These are phyloP conservation scores for Ephemerocybe angulata DNA, from an alignment of 768 basidiomycete genomes.

Conservation along the genomic window DNA sequence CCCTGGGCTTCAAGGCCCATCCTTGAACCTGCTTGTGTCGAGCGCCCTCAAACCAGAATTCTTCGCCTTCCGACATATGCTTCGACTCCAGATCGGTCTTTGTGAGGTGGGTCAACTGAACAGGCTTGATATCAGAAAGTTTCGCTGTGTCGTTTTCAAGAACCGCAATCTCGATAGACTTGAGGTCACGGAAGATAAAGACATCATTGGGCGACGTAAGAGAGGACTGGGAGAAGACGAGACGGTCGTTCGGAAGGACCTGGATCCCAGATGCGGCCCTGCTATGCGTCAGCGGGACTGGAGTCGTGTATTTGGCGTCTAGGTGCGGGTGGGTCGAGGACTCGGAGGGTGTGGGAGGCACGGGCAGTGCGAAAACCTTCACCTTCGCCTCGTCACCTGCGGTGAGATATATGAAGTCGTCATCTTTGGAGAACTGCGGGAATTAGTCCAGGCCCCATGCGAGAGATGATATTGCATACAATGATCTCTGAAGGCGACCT, in stretches of 20 bases:
- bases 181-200: constrained; percentile 55
- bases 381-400: constrained; percentile 75
- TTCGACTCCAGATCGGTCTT: constrained; percentile 53
- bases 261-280: constrained; percentile 62
- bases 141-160: constrained; percentile 24
- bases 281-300: constrained; percentile 54
- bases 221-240: constrained; percentile 73
- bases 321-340: constrained; percentile 54
- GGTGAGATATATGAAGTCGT: constrained; percentile 63
- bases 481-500: constrained; percentile 62
- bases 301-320: constrained; percentile 44
- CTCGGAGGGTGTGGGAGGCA: constrained; percentile 57
- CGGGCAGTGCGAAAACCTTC: constrained; percentile 68
- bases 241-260: constrained; percentile 51
- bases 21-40: constrained; percentile 75
- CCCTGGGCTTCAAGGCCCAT: constrained; percentile 78
- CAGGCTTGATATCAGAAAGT: constrained; percentile 33
- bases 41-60: constrained; percentile 90
- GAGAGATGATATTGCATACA: constrained; percentile 35
- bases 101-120: constrained; percentile 66
- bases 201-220: constrained; percentile 79
- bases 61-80: constrained; percentile 59
- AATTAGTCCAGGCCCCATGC: constrained; percentile 4
- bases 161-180: constrained; percentile 40
- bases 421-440: constrained; percentile 77